These are phyloP conservation scores for Botrytis galanthina DNA, from an alignment of 2,329 filamentous ascomycete species.

Conservation along the genomic window DNA sequence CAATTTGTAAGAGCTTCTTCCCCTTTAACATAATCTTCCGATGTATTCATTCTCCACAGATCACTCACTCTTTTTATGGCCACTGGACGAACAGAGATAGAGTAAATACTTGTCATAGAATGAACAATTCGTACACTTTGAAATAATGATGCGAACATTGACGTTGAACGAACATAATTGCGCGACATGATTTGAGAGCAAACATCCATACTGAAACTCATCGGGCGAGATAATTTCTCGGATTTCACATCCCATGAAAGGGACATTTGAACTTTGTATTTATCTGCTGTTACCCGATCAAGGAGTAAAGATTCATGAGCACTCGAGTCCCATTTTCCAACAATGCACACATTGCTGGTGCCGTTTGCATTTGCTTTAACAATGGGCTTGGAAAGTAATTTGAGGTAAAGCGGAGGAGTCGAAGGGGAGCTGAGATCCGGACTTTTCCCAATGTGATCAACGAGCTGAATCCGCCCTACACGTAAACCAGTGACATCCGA, in stretches of 20 bases:
- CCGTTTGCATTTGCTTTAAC: constrained; percentile 87
- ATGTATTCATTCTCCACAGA: constrained; percentile 93
- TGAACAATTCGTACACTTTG: constrained; percentile 82
- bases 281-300: constrained; percentile 91
- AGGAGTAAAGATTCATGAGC: constrained; percentile 87
- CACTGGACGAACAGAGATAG: constrained; percentile 78
- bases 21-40: constrained; percentile 93
- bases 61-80: constrained; percentile 90
- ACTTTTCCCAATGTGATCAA: constrained; percentile 82
- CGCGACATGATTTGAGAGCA: constrained; percentile 81
- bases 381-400: constrained; percentile 72
- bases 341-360: constrained; percentile 78
- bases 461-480: constrained; percentile 76
- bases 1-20: constrained; percentile 83
- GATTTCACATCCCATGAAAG: constrained; percentile 84
- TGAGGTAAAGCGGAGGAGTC: constrained; percentile 72
- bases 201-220: constrained; percentile 80
- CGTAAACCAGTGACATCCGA: constrained; percentile 74
- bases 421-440: constrained; percentile 68
- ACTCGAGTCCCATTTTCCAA: constrained; percentile 97
- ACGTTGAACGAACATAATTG: constrained; percentile 79
- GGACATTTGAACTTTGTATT: constrained; percentile 84
- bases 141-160: constrained; percentile 84
- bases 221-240: constrained; percentile 78
- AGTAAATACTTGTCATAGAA: constrained; percentile 83